phyloP scores from a whole-genome alignment of 2,329 filamentous ascomycete genomes.

The Calonectria multiphialidica region DNA sequence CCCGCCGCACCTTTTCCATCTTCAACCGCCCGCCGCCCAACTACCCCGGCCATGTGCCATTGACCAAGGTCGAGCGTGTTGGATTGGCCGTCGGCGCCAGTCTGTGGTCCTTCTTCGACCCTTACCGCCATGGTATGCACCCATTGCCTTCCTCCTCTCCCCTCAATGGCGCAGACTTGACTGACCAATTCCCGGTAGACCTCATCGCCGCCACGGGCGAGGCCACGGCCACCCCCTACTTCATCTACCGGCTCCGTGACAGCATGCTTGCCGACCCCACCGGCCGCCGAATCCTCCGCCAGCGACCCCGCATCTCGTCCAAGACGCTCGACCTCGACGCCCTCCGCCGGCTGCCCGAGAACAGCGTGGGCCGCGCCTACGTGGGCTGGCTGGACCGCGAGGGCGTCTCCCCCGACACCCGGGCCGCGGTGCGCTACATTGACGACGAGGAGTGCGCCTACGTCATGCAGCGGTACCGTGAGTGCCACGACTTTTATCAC shows the following conservation, averaged over 20 bases:
- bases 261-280: conserved; percentile 89
- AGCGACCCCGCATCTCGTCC: conserved; percentile 89
- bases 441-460: conserved; percentile 97
- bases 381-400: conserved; percentile 93
- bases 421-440: conserved; percentile 86
- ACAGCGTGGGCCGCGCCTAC: conserved; percentile 85
- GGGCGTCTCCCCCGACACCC: conserved; percentile 91
- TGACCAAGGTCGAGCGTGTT: conserved; percentile 82
- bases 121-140: conserved; percentile 78
- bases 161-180: not conserved
- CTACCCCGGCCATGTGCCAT: conserved; percentile 92
- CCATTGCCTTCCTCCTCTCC: not conserved
- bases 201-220: conserved; percentile 96
- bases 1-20: conserved; percentile 74
- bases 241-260: conserved; percentile 90
- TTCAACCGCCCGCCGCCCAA: conserved; percentile 87
- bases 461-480: conserved; percentile 97
- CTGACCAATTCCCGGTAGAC: conserved; percentile 63
- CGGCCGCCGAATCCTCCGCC: conserved; percentile 90
- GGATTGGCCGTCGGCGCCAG: conserved; percentile 77
- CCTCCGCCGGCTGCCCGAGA: conserved; percentile 78
- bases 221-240: conserved; percentile 93
- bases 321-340: conserved; percentile 73
- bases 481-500: conserved; percentile 98
- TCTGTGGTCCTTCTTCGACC: conserved; percentile 76